phyloP scores from a whole-genome alignment of 768 basidiomycete genomes.

The Agrocybe praecox region DNA sequence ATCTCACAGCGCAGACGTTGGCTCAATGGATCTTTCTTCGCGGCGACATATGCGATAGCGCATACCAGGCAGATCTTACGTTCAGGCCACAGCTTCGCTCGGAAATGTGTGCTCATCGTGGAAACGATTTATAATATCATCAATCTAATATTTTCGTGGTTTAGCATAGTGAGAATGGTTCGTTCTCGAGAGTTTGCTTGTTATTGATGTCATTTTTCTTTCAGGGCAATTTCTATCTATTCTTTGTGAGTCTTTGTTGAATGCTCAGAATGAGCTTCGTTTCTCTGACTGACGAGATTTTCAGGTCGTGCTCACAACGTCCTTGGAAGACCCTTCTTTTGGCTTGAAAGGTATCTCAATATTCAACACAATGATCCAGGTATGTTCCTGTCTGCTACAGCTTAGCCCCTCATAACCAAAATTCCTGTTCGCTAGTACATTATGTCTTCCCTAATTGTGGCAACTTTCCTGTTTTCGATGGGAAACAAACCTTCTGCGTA shows the following conservation, averaged over 20 bases:
- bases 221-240: conserved; percentile 93
- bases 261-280: too few species aligned
- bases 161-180: conserved; percentile 68
- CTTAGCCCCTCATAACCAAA: conserved; percentile 6
- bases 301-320: conserved; percentile 88
- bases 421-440: conserved; percentile 53
- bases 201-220: neutral
- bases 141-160: conserved; percentile 92
- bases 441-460: conserved; percentile 84
- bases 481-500: conserved; percentile 91
- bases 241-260: conserved; percentile 75
- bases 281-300: too few species aligned
- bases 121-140: conserved; percentile 89
- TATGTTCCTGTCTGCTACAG: conserved; percentile 25
- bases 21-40: conserved; percentile 94
- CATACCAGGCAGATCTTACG: conserved; percentile 80
- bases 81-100: conserved; percentile 78
- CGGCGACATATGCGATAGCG: conserved; percentile 90
- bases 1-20: conserved; percentile 90
- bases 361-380: conserved; percentile 79
- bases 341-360: conserved; percentile 63
- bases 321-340: conserved; percentile 77
- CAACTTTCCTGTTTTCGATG: conserved; percentile 93
- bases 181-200: neutral
- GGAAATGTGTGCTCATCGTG: conserved; percentile 74